Evolutionary conservation across 2,329 filamentous ascomycete genomes (phyloP), one percentile per base, ranked within the genome.

Genomic region (Nannizziopsis barbatae): DNA sequence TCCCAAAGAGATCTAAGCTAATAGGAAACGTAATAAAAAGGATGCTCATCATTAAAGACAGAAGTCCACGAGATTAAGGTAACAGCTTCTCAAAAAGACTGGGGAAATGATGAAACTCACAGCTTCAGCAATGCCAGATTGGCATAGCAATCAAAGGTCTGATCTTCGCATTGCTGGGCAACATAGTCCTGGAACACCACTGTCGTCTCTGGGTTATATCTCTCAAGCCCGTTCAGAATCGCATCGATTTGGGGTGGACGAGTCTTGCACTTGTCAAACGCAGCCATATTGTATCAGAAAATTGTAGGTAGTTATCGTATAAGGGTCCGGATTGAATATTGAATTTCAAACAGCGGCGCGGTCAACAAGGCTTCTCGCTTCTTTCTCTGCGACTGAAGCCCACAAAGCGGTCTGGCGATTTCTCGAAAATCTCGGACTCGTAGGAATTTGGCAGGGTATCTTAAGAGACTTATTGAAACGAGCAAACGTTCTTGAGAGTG

Each of bases 201-300:
- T 43, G 93, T 94, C 45, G 92, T 95, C 75, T 98, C 92, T 37
- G 92, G 92, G 71, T 98, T 98, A 75, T 98, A 98, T 64, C 92
- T 80, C 71, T 98, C 92, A 56, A 98, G 86, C 60, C 92, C 90
- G 72, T 90, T 95, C 65, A 98, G 87, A 64, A 98, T 95, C 69
- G 74, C 76, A 65, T 87, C 84, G 70, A 98, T 93, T 68, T 92
- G 82, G 58, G 92, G 86, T 60, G 92, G 90, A 68, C 92, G 78
- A 71, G 95, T 86, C 61, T 86, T 82, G 74, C 86, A 85, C 71
- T 89, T 86, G 77, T 95, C 90, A 73, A 84, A 84, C 52, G 79
- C 70, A 10, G 62, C 38, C 45, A 46, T 46, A 20, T n/a, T 27
- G 22, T 27, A 27, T 27, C 22, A 3, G 22, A 27, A 7, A 27